Percentiles rank a stretch among this genome's conserved stretches.
These are phyloP conservation scores for Paecilomyces fulvus DNA, from an alignment of 2,329 filamentous ascomycete species.

Conservation along the genomic window DNA sequence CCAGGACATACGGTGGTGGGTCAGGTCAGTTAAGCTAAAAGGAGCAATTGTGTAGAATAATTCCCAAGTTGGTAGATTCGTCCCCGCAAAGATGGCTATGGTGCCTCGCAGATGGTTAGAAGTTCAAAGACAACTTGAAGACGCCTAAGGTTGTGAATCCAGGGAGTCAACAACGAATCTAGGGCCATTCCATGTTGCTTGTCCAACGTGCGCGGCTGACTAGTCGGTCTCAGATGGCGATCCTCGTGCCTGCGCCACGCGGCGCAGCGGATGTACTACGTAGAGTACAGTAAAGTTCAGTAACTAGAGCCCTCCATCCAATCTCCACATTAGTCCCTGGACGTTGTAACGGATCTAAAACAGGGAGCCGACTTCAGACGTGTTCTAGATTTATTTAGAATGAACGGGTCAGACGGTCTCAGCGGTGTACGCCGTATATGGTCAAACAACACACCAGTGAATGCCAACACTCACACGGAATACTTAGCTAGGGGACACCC, in stretches of 20 bases:
- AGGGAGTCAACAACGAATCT: neutral
- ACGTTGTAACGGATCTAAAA: neutral
- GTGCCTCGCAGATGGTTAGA: neutral
- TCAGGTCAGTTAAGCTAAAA: neutral
- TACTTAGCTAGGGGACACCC: no score
- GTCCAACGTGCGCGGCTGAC: neutral
- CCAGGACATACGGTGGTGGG: constrained; percentile 13
- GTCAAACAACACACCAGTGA: no score
- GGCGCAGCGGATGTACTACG: neutral
- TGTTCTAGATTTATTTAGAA: neutral
- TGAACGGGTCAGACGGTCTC: neutral
- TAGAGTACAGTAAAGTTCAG: no score
- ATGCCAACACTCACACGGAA: no score
- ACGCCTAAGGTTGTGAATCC: neutral
- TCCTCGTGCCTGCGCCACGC: neutral
- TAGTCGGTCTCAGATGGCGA: neutral
- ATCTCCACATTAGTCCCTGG: constrained; percentile 1
- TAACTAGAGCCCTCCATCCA: neutral
- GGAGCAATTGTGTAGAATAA: neutral
- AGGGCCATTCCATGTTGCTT: neutral
- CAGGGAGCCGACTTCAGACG: neutral
- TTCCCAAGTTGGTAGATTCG: neutral
- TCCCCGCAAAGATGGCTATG: neutral
- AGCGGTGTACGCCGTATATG: neutral
- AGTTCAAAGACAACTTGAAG: neutral